Percentiles rank a stretch among this genome's conserved stretches.
phyloP scores from a whole-genome alignment of 1,139 yeast species.

The Hansenula lynferdii region DNA sequence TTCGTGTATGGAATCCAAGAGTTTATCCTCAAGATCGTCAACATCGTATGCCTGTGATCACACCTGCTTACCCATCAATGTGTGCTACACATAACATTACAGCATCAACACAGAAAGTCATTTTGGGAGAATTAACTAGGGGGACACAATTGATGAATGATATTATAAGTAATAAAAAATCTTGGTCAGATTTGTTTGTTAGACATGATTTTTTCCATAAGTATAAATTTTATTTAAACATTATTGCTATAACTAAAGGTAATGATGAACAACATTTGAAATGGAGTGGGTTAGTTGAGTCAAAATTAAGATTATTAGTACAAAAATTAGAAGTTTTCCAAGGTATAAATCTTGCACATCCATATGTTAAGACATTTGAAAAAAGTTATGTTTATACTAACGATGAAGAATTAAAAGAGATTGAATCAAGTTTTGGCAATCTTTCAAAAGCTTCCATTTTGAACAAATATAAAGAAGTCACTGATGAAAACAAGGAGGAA shows the following conservation, averaged over 20 bases:
- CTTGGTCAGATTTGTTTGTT: conserved; percentile 72
- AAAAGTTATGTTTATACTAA: conserved; percentile 46
- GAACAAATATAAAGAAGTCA: conserved; percentile 27
- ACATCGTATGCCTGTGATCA: conserved; percentile 97
- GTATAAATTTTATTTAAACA: conserved; percentile 82
- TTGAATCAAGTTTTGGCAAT: conserved; percentile 54
- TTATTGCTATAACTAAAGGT: conserved; percentile 72
- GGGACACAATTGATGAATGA: conserved; percentile 69
- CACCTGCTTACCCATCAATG: conserved; percentile 99
- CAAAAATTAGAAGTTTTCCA: conserved; percentile 73
- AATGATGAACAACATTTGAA: conserved; percentile 75
- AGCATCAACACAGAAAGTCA: conserved; percentile 77
- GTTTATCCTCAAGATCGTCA: conserved; percentile 82
- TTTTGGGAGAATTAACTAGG: conserved; percentile 67
- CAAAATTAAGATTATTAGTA: conserved; percentile 75
- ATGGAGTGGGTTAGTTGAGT: conserved; percentile 92
- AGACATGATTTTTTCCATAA: conserved; percentile 78
- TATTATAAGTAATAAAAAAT: conserved; percentile 56
- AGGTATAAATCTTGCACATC: conserved; percentile 83
- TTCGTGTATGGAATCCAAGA: conserved; percentile 95
- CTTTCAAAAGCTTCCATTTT: conserved; percentile 37
- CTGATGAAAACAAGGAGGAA: conserved; percentile 30
- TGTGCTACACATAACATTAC: conserved; percentile 98
- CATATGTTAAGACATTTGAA: conserved; percentile 76
- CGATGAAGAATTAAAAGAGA: conserved; percentile 48